Conservation (phyloP, 176 grass and related monocot species). For the Oryza brachyantha region DNA sequence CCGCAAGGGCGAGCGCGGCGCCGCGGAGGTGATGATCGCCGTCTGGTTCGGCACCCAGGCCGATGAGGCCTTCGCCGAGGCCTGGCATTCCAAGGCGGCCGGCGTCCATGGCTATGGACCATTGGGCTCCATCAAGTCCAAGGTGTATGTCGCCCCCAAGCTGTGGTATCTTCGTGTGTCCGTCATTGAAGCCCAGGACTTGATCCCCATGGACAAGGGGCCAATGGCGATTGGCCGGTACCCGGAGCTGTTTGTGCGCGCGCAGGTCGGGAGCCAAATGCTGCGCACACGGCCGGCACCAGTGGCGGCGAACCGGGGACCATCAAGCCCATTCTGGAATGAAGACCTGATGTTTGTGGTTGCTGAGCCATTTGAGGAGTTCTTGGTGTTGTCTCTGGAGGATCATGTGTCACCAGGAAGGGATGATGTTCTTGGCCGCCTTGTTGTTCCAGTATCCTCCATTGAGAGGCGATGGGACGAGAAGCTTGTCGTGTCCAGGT, state of each 20-base stretch:
- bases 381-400: constrained; percentile 63
- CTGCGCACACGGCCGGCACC: constrained; percentile 56
- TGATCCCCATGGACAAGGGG: constrained; percentile 52
- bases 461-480: constrained; percentile 75
- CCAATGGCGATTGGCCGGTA: constrained; percentile 37
- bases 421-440: constrained; percentile 72
- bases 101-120: constrained; percentile 70
- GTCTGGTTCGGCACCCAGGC: constrained; percentile 90
- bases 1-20: constrained; percentile 57
- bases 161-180: constrained; percentile 86
- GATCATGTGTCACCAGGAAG: constrained; percentile 56
- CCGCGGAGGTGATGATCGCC: constrained; percentile 69
- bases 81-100: constrained; percentile 85
- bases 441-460: constrained; percentile 56
- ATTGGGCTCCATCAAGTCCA: constrained; percentile 81
- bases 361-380: constrained; percentile 84
- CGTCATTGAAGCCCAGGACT: constrained; percentile 71
- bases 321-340: constrained; percentile 71
- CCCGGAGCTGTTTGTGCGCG: constrained; percentile 71
- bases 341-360: constrained; percentile 94
- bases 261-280: constrained; percentile 66
- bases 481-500: constrained; percentile 71
- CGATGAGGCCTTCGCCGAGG: constrained; percentile 88
- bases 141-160: constrained; percentile 91
- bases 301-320: constrained; percentile 39